Base-by-base conservation (phyloP, 305 asterid genomes). In the Solanum chacoense region DNA sequence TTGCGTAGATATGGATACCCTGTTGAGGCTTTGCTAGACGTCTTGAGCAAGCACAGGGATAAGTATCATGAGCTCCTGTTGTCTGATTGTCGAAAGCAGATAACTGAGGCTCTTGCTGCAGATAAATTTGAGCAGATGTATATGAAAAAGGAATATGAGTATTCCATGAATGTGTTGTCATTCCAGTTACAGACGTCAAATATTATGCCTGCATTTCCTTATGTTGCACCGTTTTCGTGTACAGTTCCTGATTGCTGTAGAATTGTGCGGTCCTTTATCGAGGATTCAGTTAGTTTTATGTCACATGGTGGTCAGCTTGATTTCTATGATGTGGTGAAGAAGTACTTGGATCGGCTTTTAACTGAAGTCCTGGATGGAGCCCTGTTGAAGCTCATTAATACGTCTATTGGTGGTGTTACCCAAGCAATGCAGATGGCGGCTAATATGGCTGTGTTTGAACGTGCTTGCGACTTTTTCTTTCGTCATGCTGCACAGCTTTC, bases 401-500 rank as follows among this genome's bases (percentile, higher is more conserved):
- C 95, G 67, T 94, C 97, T 6, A 94, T 95, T 26, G 87, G 89
- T 78, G 99, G 99, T 36, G 99, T 95, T 88, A 94, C 94, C 35
- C 99, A 95, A 87, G 99, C 99, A 76, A 97, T 97, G 99, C 99
- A 96, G 91, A 94, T 97, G 95, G 99, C 99, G n/a, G 99, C 99
- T 73, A 97, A 97, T 76, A 96, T 97, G 98, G 96, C 98, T 28
- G 99, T 96, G 36, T 94, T 97, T 88, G 99, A 97, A 90, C 98
- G 98, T 1, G 99, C 99, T 18, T 96, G 99, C 91, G 99, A 97
- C 92, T 97, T 94, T 91, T 94, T 97, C 93, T 95, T 97, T 85
- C 98, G 98, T 36, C 99, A 96, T 79, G 99, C 98, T 88, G 99
- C 99, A 24, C 99, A 95, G 93, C 98, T 96, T 87, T 97, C 99